phyloP scores from a whole-genome alignment of 2,329 filamentous ascomycete genomes.

The Fusarium subglutinans region DNA sequence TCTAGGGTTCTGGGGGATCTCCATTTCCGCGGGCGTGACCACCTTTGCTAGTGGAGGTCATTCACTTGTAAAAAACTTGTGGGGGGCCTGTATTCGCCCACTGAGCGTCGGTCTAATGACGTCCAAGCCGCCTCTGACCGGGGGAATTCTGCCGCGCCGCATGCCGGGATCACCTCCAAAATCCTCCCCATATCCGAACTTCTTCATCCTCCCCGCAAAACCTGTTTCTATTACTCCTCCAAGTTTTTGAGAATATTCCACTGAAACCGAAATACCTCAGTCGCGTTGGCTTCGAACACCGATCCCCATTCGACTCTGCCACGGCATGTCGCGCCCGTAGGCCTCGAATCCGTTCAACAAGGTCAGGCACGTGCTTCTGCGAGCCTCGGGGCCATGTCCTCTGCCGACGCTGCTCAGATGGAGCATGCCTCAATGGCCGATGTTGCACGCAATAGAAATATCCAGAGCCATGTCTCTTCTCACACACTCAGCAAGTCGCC shows the following conservation, averaged over 20 bases:
- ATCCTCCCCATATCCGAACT: conserved; percentile 27
- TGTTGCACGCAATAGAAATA: conserved; percentile 51
- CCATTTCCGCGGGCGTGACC: conserved; percentile 33
- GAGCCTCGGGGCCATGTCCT: conserved; percentile 59
- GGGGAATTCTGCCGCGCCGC: conserved; percentile 43
- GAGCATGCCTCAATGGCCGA: conserved; percentile 69
- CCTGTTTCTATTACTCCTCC: conserved; percentile 5
- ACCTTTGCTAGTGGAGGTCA: conserved; percentile 6
- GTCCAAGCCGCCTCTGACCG: conserved; percentile 41
- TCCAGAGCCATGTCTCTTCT: conserved; percentile 43
- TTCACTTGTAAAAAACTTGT: conserved; percentile 14
- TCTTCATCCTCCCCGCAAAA: conserved; percentile 13
- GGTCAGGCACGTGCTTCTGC: conserved; percentile 39
- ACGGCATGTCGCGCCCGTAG: conserved; percentile 42
- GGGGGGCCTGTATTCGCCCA: conserved; percentile 20
- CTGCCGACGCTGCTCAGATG: conserved; percentile 61
- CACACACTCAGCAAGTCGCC: conserved; percentile 29
- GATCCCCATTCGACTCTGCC: conserved; percentile 2
- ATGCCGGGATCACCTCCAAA: conserved; percentile 34
- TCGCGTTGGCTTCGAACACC: conserved; percentile 12
- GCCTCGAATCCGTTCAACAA: conserved; percentile 21
- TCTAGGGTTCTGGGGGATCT: conserved; percentile 25
- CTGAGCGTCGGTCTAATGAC: conserved; percentile 43
- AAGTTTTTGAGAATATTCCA: background rate
- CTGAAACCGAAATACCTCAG: background rate